Base-by-base conservation (phyloP, 2,329 filamentous ascomycete species). In the Diatrype stigma region DNA sequence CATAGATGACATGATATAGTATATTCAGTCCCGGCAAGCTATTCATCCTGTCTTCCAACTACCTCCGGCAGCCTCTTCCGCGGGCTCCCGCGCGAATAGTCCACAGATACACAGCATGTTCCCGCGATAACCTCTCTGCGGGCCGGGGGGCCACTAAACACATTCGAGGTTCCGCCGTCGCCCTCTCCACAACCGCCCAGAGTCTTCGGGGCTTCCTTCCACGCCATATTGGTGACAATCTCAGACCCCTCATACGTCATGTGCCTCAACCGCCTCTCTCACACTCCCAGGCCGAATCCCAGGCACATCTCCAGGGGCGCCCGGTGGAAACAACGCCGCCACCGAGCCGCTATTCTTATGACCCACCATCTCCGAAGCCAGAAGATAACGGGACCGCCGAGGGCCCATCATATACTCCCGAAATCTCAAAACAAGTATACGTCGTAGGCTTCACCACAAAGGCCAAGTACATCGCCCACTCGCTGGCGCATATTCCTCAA, bases 381-480 rank as follows among this genome's bases (percentile, higher is more conserved):
- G 12, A 12, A 10, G 19, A 14, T 21, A 34, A 28, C 11, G 37
- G 19, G 8, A 10, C 10, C 30, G 50, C 16, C 1, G 26, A 16
- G 5, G 32, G 21, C 42, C 28, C 40, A 6, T 8, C 53, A 14
- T 52, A 49, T 12, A 46, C 46, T 47, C 56, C 66, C 62, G 68
- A 66, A 59, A 62, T 70, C 60, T 70, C 68, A 42, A 65, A 69
- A 51, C 64, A 53, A 70, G 75, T 58, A 77, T 87, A 61, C 76
- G 76, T 91, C 14, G 63, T 89, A 19, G 87, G 87, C 16, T 71
- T 81, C 32, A 85, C 82, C 40, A 81, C 78, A 59, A 73, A 86
- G 38, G 86, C 86, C 23, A 80, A 76, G 54, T 80, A 87, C 53
- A 70, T 90, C 47, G 85, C 85, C 12, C 84, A 89, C 66, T 78